Conservation (phyloP, 345 rosid species). For the Syzygium oleosum region DNA sequence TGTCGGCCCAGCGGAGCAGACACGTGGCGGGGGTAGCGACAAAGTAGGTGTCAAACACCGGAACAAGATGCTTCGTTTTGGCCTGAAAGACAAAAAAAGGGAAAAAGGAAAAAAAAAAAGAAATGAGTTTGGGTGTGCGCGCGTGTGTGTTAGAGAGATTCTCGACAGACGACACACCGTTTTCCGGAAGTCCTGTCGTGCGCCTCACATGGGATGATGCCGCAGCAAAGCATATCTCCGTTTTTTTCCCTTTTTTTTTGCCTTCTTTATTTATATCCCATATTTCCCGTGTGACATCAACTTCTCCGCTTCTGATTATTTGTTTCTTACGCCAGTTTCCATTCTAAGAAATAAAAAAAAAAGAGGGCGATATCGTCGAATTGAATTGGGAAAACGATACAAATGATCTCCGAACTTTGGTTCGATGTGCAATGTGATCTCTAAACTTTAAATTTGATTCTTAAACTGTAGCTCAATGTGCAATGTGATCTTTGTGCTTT, state of each 20-base stretch:
- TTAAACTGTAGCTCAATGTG: too few relatives aligned
- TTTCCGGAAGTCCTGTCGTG: not conserved
- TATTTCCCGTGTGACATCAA: not conserved
- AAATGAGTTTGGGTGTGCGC: not conserved
- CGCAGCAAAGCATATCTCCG: not conserved
- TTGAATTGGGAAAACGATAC: not conserved
- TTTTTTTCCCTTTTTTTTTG: not conserved
- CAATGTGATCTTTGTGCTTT: too few relatives aligned
- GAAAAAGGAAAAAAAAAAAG: not conserved
- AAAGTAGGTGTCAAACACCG: constrained; percentile 14
- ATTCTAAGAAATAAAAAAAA: not conserved
- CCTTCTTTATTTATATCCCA: not conserved
- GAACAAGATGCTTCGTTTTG: not conserved
- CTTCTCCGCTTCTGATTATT: not conserved
- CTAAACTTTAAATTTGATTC: too few relatives aligned
- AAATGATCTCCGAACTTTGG: too few relatives aligned
- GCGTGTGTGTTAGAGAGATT: not conserved
- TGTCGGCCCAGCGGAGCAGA: not conserved
- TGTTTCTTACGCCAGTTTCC: not conserved
- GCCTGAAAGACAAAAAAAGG: not conserved
- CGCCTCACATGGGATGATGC: not conserved
- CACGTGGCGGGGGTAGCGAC: constrained; percentile 6
- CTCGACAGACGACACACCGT: constrained; percentile 1
- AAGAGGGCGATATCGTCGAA: not conserved
- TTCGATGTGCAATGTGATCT: too few relatives aligned